Evolutionary conservation across 2,329 filamentous ascomycete genomes (phyloP).

Genomic region (Aphanocladium album): DNA sequence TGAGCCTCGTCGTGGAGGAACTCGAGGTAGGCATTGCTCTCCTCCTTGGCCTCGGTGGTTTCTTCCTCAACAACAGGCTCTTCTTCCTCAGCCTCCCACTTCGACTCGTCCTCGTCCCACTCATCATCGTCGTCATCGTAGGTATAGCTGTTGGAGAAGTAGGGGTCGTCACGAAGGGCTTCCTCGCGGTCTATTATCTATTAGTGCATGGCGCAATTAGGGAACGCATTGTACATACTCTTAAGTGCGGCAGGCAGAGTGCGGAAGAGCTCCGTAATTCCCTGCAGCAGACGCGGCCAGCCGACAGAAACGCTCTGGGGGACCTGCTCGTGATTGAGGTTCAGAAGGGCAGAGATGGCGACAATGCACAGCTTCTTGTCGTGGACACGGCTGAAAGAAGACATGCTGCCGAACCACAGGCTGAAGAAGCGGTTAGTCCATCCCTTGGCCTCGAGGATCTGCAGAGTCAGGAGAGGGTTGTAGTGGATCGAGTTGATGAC

Average conservation of each 20-base stretch:
- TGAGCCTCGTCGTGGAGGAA: constrained; percentile 93
- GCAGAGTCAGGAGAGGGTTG: constrained; percentile 79
- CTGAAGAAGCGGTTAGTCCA: constrained; percentile 99
- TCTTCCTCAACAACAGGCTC: constrained; percentile 60
- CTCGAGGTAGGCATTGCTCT: constrained; percentile 90
- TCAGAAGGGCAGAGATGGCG: constrained; percentile 81
- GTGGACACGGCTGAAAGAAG: constrained; percentile 87
- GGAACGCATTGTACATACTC: constrained; percentile 48
- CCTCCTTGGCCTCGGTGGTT: constrained; percentile 68
- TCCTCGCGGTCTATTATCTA: constrained; percentile 71
- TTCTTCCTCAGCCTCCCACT: constrained; percentile 73
- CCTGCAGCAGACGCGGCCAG: constrained; percentile 85
- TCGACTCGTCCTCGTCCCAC: constrained; percentile 74
- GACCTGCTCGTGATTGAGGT: constrained; percentile 72
- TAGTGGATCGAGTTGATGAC: constrained; percentile 98
- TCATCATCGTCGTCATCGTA: constrained; percentile 75
- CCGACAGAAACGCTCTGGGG: constrained; percentile 90
- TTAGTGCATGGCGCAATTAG: constrained; percentile 22
- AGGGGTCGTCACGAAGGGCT: constrained; percentile 82
- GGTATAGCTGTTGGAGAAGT: constrained; percentile 58
- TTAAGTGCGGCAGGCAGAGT: constrained; percentile 83
- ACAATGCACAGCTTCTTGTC: constrained; percentile 98
- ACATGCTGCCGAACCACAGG: constrained; percentile 95
- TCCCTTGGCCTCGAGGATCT: constrained; percentile 80
- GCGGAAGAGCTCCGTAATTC: constrained; percentile 86